phyloP scores from a whole-genome alignment of 2,329 filamentous ascomycete species.

The Botrytis porri region DNA sequence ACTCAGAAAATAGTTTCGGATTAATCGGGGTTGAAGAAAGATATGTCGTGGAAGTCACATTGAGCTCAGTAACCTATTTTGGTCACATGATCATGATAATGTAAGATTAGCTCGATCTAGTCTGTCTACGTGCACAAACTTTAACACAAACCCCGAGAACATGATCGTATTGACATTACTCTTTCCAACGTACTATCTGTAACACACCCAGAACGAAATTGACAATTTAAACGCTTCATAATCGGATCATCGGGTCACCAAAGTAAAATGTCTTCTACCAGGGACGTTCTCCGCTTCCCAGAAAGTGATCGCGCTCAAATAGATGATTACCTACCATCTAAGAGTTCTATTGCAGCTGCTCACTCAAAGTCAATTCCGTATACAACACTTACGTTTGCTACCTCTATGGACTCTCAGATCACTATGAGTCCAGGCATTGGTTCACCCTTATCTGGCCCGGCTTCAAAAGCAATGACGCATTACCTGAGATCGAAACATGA shows the following conservation, averaged over 20 bases:
- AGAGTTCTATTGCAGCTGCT: neutral
- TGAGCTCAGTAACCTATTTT: neutral
- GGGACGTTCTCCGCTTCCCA: constrained; percentile 10
- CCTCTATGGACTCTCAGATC: constrained; percentile 74
- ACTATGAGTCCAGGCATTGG: constrained; percentile 59
- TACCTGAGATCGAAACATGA: constrained; percentile 79
- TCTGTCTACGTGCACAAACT: neutral
- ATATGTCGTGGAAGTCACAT: too few species aligned
- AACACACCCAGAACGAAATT: neutral
- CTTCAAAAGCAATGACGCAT: constrained; percentile 91
- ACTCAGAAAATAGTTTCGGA: neutral
- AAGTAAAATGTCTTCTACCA: neutral
- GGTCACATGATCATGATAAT: neutral
- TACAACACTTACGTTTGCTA: constrained; percentile 85
- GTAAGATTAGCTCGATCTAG: neutral
- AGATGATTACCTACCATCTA: constrained; percentile 14
- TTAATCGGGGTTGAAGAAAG: neutral
- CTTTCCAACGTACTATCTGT: neutral
- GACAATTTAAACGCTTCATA: neutral
- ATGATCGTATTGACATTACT: neutral
- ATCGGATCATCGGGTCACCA: too few species aligned
- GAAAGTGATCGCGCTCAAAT: neutral
- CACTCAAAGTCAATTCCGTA: constrained; percentile 40
- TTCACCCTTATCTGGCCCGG: constrained; percentile 76
- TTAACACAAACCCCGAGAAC: neutral